Evolutionary conservation across 164 flowering plant genomes (phyloP), one percentile per base, ranked within the genome.

Genomic region (Nelumbo lutea): DNA sequence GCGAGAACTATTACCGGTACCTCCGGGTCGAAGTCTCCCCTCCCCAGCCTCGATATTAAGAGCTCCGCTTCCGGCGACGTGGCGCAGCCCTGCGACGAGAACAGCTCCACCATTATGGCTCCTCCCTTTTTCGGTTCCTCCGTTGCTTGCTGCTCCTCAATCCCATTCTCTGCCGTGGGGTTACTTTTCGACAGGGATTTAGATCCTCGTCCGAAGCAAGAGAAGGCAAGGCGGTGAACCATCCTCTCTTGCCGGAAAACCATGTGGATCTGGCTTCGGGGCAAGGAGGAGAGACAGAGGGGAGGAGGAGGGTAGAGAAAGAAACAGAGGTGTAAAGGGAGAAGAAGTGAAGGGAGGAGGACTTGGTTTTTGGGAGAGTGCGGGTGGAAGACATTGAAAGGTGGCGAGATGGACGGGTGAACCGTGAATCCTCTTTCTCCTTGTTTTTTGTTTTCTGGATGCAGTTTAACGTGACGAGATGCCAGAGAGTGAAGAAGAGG

Each of bases 1-100:
- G 86, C 88, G 78, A 93, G 68, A 72, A 87, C 77, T 1, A 88
- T 70, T 62, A 89, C 82, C 65, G 89, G 87, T 62, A 65, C 59
- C 3, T 81, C 87, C 63, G 75, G 74, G 42, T 78, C 69, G 66
- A 91, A 88, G 55, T 90, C 98, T 0, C 94, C 97, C 42, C 97
- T 76, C 62, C 93, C 96, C 1, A 93, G 78, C 79, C 93, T 74
- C 44, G 97, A 88, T 69, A 87, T 44, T 67, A 91, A 64, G 64
- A 87, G 66, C 85, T 93, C 98, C 71, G 97, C 98, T 81, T 73
- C 86, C 41, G 94, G 87, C 14, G 97, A 89, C 62, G 94, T 81
- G 57, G 84, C 77, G 76, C 98, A 93, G 0, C 98, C 97, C 76
- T 93, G 98, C 5, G 98, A 93, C 0, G 96, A 84, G 82, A 91